Evolutionary conservation across 306 rosid species (phyloP).

Genomic region (Fagus sylvatica): DNA sequence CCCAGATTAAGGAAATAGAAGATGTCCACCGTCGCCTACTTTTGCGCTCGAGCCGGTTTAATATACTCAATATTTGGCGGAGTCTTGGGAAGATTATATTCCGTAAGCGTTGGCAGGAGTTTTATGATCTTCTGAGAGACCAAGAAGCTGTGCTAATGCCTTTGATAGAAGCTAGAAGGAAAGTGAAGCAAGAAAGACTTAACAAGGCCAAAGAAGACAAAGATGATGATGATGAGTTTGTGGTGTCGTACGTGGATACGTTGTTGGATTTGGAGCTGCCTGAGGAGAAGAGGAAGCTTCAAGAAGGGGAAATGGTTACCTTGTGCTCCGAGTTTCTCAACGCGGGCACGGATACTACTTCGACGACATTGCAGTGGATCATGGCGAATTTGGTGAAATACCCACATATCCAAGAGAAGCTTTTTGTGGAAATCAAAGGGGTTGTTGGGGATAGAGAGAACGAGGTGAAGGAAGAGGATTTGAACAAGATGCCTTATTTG

Average conservation of each 20-base stretch:
- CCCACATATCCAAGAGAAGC: neutral
- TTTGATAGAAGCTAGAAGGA: neutral
- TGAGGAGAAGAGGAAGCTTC: neutral
- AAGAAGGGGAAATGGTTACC: neutral
- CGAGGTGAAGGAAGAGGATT: constrained; percentile 36
- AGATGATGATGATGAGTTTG: too few relatives aligned
- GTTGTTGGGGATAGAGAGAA: constrained; percentile 8
- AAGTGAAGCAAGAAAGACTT: neutral
- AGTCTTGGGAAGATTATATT: constrained; percentile 30
- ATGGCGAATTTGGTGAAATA: neutral
- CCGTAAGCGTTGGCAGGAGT: constrained; percentile 35
- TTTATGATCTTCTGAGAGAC: neutral
- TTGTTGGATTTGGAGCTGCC: neutral
- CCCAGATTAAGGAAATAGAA: constrained; percentile 1
- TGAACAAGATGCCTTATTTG: constrained; percentile 35
- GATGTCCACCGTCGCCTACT: neutral
- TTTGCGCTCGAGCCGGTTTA: constrained; percentile 21
- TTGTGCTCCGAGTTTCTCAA: neutral
- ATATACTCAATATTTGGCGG: constrained; percentile 36
- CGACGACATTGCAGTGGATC: neutral
- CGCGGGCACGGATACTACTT: neutral
- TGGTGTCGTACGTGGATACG: neutral
- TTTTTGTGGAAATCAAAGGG: neutral
- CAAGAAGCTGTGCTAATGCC: neutral
- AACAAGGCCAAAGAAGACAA: too few relatives aligned